Conservation (phyloP, 164 flowering plant species). For the Vitis amurensis region DNA sequence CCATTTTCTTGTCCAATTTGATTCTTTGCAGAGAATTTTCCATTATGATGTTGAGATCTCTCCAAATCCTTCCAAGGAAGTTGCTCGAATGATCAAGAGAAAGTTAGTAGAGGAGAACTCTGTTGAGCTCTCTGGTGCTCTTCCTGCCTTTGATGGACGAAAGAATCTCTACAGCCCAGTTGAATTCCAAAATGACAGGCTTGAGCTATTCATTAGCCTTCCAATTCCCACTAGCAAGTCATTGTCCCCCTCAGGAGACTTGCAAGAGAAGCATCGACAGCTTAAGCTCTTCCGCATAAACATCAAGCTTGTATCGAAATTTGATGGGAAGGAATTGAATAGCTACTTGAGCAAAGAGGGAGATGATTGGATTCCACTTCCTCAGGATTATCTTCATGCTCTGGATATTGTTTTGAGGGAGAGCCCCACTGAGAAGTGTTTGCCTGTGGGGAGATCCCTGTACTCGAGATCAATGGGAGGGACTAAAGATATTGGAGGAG, state of each 20-base stretch:
- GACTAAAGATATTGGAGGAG: constrained; percentile 75
- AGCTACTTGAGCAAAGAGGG: constrained; percentile 57
- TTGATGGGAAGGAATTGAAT: constrained; percentile 57
- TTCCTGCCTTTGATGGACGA: constrained; percentile 84
- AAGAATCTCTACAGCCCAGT: constrained; percentile 75
- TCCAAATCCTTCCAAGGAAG: constrained; percentile 81
- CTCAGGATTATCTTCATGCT: constrained; percentile 94
- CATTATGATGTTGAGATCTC: constrained; percentile 87
- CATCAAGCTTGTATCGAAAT: constrained; percentile 72
- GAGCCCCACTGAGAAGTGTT: constrained; percentile 65
- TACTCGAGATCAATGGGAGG: constrained; percentile 84
- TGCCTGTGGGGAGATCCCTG: constrained; percentile 70
- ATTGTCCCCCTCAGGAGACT: constrained; percentile 12
- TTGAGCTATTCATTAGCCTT: constrained; percentile 68
- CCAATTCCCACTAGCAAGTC: constrained; percentile 51
- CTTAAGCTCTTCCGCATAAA: constrained; percentile 61
- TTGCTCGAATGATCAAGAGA: constrained; percentile 70
- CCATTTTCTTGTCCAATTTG: constrained; percentile 81
- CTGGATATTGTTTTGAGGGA: constrained; percentile 86
- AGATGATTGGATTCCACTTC: constrained; percentile 62
- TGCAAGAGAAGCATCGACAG: constrained; percentile 28
- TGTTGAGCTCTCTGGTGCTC: constrained; percentile 48
- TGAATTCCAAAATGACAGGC: constrained; percentile 63
- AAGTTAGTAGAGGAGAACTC: constrained; percentile 68
- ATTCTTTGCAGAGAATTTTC: constrained; percentile 53